Conservation (phyloP, 495 filamentous ascomycete species). For the Xylaria cubensis region DNA sequence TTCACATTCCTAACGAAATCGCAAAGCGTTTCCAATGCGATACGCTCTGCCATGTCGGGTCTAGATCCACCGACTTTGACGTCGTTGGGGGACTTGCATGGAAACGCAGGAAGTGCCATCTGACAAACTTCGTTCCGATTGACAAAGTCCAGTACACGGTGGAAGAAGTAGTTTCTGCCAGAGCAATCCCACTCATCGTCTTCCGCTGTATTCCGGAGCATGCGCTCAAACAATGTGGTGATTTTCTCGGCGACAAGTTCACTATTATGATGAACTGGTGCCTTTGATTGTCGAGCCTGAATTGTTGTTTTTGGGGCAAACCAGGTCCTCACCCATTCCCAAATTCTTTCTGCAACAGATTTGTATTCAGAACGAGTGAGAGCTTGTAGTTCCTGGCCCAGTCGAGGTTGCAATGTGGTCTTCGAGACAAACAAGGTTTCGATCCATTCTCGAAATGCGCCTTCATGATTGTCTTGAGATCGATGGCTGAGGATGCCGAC, state of each 20-base stretch:
- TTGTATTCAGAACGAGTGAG: not conserved
- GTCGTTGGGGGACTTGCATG: conserved; percentile 44
- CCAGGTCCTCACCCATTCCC: not conserved
- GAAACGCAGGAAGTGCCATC: conserved; percentile 41
- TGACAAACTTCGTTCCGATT: conserved; percentile 33
- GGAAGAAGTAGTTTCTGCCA: conserved; percentile 34
- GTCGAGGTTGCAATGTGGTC: not conserved
- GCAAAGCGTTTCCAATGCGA: conserved; percentile 42
- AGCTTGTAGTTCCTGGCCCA: not conserved
- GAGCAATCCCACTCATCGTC: conserved; percentile 33
- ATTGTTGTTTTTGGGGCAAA: not conserved
- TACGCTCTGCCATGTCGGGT: conserved; percentile 40
- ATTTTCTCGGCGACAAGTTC: conserved; percentile 28
- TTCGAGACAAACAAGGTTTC: conserved; percentile 11
- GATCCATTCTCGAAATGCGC: conserved; percentile 4
- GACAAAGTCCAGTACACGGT: conserved; percentile 37
- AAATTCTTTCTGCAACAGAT: not conserved
- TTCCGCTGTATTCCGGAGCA: conserved; percentile 33
- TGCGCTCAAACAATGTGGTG: conserved; percentile 34
- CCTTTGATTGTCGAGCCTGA: not conserved
- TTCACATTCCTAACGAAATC: conserved; percentile 41
- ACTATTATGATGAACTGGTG: not conserved
- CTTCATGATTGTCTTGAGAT: not conserved
- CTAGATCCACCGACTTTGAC: conserved; percentile 38
- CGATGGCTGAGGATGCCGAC: not conserved